Conservation (phyloP, 257 asterid species). For the Ehretia macrophylla region DNA sequence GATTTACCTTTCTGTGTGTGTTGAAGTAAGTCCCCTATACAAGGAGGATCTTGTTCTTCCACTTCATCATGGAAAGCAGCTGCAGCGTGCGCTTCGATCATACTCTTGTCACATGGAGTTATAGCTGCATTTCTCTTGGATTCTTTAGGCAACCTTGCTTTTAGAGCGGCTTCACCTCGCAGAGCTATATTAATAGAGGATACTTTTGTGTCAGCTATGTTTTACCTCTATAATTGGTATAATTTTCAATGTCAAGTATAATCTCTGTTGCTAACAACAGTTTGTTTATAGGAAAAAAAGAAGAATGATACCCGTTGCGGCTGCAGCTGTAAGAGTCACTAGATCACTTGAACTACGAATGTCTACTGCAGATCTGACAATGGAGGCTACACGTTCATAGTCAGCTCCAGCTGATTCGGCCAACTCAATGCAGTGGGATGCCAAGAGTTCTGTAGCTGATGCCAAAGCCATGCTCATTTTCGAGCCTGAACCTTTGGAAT, state of each 20-base stretch:
- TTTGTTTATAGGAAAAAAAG: background rate
- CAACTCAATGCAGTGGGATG: slow-evolving; percentile 73
- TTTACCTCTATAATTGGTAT: background rate
- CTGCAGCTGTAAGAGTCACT: slow-evolving; percentile 76
- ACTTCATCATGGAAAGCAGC: slow-evolving; percentile 28
- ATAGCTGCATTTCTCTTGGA: slow-evolving; percentile 72
- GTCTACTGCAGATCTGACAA: slow-evolving; percentile 63
- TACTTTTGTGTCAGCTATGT: background rate
- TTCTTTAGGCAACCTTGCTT: slow-evolving; percentile 71
- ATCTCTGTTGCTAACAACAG: background rate
- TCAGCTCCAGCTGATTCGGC: slow-evolving; percentile 71
- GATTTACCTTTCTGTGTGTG: slow-evolving; percentile 59
- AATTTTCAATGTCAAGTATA: background rate
- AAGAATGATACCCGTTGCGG: slow-evolving; percentile 68
- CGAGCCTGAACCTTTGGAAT: slow-evolving; percentile 26
- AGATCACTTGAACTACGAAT: slow-evolving; percentile 66
- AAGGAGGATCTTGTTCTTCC: slow-evolving; percentile 49
- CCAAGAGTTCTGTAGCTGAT: slow-evolving; percentile 79
- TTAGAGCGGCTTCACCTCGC: slow-evolving; percentile 81
- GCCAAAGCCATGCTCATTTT: slow-evolving; percentile 66
- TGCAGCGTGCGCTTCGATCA: slow-evolving; percentile 38
- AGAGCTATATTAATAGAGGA: slow-evolving; percentile 38
- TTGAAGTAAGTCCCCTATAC: slow-evolving; percentile 72
- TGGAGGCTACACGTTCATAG: slow-evolving; percentile 51
- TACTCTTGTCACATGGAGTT: slow-evolving; percentile 64